Evolutionary conservation across 257 asterid species (phyloP).

Genomic region (Solanum tarijense): DNA sequence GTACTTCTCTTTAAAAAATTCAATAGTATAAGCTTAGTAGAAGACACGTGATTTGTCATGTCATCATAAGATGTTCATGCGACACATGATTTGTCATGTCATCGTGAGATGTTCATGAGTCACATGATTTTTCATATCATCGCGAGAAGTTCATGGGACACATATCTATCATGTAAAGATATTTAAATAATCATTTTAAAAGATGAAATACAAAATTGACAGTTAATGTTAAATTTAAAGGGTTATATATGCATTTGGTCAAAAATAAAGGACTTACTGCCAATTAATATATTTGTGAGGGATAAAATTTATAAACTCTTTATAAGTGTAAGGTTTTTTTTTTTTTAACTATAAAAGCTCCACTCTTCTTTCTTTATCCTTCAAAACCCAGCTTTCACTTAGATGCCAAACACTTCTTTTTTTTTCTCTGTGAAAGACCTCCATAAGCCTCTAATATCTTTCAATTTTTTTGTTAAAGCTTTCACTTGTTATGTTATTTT

Average conservation of each 20-base stretch:
- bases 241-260: background rate
- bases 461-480: background rate
- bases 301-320: background rate
- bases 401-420: background rate
- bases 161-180: background rate
- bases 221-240: background rate
- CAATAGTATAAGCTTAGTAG: background rate
- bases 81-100: background rate
- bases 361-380: background rate
- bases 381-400: background rate
- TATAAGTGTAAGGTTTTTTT: background rate
- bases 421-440: background rate
- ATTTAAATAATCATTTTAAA: no score
- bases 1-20: background rate
- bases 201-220: no score
- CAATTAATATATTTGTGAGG: background rate
- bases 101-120: background rate
- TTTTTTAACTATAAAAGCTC: background rate
- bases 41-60: background rate
- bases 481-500: background rate
- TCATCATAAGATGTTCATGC: background rate
- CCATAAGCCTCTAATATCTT: background rate
- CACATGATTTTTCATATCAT: background rate
- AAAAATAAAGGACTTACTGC: background rate
- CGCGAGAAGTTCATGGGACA: background rate